These are phyloP conservation scores for Xenosphaeropsis pyriputrescens DNA, from an alignment of 2,329 filamentous ascomycete genomes.

Conservation along the genomic window DNA sequence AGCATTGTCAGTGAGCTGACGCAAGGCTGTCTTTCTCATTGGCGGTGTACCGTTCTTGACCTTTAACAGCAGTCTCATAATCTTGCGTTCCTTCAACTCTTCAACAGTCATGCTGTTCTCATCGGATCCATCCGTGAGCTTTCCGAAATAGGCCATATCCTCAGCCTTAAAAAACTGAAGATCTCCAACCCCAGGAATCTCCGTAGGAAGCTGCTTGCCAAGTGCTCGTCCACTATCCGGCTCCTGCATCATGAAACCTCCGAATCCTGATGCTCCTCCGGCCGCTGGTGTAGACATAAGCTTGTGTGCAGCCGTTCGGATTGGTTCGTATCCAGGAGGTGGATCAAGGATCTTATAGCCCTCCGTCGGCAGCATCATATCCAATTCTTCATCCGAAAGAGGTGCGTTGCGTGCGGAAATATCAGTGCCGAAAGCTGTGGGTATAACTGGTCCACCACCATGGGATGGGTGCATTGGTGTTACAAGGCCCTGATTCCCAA, in stretches of 20 bases:
- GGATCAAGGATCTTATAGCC: constrained; percentile 88
- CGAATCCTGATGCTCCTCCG: constrained; percentile 43
- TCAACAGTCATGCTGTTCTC: constrained; percentile 88
- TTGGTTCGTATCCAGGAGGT: constrained; percentile 81
- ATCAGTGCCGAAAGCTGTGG: constrained; percentile 66
- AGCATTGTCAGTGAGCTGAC: constrained; percentile 95
- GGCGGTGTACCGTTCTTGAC: constrained; percentile 98
- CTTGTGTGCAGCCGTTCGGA: constrained; percentile 63
- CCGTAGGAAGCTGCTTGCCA: constrained; percentile 83
- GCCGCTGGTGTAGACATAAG: constrained; percentile 53
- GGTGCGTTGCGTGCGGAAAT: constrained; percentile 65
- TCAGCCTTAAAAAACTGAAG: constrained; percentile 97
- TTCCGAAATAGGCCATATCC: constrained; percentile 97
- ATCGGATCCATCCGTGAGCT: constrained; percentile 85
- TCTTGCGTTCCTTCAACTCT: constrained; percentile 94
- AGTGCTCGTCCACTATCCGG: constrained; percentile 70
- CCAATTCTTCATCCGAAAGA: constrained; percentile 85
- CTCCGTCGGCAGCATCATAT: constrained; percentile 77
- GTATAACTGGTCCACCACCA: constrained; percentile 30
- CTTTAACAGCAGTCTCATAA: constrained; percentile 91
- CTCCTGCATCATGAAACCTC: constrained; percentile 96
- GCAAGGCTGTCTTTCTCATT: constrained; percentile 94
- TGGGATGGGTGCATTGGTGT: constrained; percentile 66
- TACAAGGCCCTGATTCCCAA: constrained; percentile 58
- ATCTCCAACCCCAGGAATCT: constrained; percentile 92